These are phyloP conservation scores for Eutypella sp. DNA, from an alignment of 2,329 filamentous ascomycete species.

Conservation along the genomic window DNA sequence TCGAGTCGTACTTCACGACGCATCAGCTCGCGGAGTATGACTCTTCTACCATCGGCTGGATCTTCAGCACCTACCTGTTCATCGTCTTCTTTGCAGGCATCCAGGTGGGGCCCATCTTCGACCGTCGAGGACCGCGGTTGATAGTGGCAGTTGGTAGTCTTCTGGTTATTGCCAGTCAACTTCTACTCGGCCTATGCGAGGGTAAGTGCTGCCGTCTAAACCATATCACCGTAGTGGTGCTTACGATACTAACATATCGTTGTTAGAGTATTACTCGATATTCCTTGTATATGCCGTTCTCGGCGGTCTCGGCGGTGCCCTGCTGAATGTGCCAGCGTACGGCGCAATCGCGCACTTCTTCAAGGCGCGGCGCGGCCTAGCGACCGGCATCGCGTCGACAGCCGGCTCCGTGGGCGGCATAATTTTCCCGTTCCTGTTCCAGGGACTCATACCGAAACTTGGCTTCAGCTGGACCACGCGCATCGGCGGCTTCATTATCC, in stretches of 20 bases:
- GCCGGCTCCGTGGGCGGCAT: slow-evolving; percentile 68
- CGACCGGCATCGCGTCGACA: slow-evolving; percentile 76
- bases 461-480: slow-evolving; percentile 47
- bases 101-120: slow-evolving; percentile 78
- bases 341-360: slow-evolving; percentile 78
- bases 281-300: slow-evolving; percentile 71
- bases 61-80: slow-evolving; percentile 78
- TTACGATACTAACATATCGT: not conserved
- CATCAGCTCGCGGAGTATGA: slow-evolving; percentile 66
- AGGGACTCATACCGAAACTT: slow-evolving; percentile 38
- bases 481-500: slow-evolving; percentile 45
- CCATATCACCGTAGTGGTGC: not conserved
- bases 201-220: slow-evolving; percentile 27
- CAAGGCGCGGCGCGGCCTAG: slow-evolving; percentile 64
- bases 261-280: slow-evolving; percentile 72
- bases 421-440: slow-evolving; percentile 49
- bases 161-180: slow-evolving; percentile 54
- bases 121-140: slow-evolving; percentile 64
- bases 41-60: slow-evolving; percentile 73
- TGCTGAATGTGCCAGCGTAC: slow-evolving; percentile 74
- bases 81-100: slow-evolving; percentile 77
- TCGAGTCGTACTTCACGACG: slow-evolving; percentile 69
- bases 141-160: slow-evolving; percentile 63
- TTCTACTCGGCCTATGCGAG: slow-evolving; percentile 65
- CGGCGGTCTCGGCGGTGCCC: slow-evolving; percentile 65